A percentile compares a stretch with the other conserved stretches of the same genome.
phyloP scores from a whole-genome alignment of 2,329 filamentous ascomycete species.

The Scortechinia acanthostroma region DNA sequence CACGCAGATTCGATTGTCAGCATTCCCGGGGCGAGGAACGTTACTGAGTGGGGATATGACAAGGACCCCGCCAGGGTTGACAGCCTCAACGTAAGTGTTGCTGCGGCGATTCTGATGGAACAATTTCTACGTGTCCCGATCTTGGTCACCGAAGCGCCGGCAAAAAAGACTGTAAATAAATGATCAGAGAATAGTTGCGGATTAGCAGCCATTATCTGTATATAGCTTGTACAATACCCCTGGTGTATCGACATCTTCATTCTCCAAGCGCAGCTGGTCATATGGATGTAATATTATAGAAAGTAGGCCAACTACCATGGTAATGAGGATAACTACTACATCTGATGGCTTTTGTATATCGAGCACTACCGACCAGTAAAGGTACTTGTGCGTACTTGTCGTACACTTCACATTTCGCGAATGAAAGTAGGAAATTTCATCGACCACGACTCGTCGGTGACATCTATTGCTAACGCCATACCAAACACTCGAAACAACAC shows the following conservation, averaged over 20 bases:
- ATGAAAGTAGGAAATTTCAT: neutral
- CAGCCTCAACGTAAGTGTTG: slow-evolving; percentile 58
- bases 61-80: slow-evolving; percentile 36
- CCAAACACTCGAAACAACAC: neutral
- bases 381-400: too few species aligned
- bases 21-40: slow-evolving; percentile 35
- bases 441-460: neutral
- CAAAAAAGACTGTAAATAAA: neutral
- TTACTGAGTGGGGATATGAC: slow-evolving; percentile 11
- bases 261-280: too few species aligned
- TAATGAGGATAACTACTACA: too few species aligned
- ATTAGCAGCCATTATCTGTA: neutral
- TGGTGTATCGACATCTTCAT: neutral
- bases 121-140: slow-evolving; percentile 22
- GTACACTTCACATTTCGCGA: too few species aligned
- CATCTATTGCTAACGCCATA: neutral
- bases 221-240: neutral
- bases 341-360: too few species aligned
- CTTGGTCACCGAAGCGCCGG: neutral
- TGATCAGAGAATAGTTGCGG: neutral
- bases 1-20: slow-evolving; percentile 44
- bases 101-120: slow-evolving; percentile 41
- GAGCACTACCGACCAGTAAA: too few species aligned
- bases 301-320: too few species aligned
- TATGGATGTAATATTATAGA: neutral